Conservation (phyloP, 1,284 basidiomycete genomes). For the Ceraceosorus bombacis region DNA sequence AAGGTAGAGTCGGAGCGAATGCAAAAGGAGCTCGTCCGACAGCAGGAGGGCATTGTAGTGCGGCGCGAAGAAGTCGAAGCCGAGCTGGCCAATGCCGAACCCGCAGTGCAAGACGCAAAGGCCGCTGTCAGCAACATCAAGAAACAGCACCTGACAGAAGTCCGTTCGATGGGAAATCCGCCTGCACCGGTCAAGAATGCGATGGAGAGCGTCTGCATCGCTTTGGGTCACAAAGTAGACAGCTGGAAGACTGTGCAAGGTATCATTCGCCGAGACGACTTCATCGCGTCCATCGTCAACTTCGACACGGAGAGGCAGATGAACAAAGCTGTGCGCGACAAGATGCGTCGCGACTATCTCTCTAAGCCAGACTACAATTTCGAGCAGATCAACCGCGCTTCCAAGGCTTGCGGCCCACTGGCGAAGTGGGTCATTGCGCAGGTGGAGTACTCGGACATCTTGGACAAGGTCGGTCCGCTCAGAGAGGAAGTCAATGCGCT, state of each 20-base stretch:
- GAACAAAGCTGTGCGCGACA: conserved; percentile 79
- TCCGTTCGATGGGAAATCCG: conserved; percentile 96
- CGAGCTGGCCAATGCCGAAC: conserved; percentile 94
- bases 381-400: conserved; percentile 88
- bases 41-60: conserved; percentile 81
- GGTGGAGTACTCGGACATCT: conserved; percentile 91
- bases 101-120: conserved; percentile 89
- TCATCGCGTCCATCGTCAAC: conserved; percentile 91
- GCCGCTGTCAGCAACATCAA: conserved; percentile 95
- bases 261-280: conserved; percentile 93
- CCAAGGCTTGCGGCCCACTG: conserved; percentile 92
- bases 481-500: conserved; percentile 90
- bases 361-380: conserved; percentile 87
- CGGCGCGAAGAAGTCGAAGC: conserved; percentile 81
- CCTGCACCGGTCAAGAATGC: conserved; percentile 95
- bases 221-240: conserved; percentile 95
- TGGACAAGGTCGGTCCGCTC: conserved; percentile 94
- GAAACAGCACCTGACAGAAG: conserved; percentile 91
- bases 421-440: conserved; percentile 98
- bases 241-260: conserved; percentile 94
- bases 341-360: conserved; percentile 89
- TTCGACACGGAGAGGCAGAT: conserved; percentile 89
- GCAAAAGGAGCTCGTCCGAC: conserved; percentile 81
- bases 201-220: conserved; percentile 97
- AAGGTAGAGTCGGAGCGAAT: conserved; percentile 93